These are phyloP conservation scores for Colletotrichum higginsianum DNA, from an alignment of 2,329 filamentous ascomycete species.

Conservation along the genomic window DNA sequence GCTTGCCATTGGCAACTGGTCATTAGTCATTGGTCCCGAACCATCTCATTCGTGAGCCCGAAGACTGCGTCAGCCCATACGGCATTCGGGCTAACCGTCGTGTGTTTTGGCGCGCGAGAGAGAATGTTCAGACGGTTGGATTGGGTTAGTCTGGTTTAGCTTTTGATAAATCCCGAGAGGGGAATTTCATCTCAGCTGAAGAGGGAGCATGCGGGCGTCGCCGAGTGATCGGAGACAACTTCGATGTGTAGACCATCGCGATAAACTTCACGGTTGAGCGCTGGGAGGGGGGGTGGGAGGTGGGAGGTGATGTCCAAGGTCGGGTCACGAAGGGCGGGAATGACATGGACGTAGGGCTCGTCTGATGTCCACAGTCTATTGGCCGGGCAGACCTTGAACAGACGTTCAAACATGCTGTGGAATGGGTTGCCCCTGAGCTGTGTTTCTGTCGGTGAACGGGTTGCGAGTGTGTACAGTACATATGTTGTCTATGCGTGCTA, in stretches of 20 bases:
- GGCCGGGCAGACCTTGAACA: not conserved
- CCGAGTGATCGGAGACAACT: slow-evolving; percentile 10
- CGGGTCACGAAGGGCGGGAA: not conserved
- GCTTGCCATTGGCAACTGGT: not conserved
- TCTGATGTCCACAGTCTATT: not conserved
- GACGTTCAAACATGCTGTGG: slow-evolving; percentile 1
- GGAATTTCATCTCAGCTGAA: slow-evolving; percentile 19
- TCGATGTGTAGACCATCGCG: not conserved
- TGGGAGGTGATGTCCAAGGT: not conserved
- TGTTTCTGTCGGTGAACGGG: not conserved
- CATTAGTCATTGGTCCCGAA: not conserved
- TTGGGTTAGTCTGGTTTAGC: not conserved
- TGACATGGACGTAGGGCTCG: not conserved
- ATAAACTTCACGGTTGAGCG: not conserved
- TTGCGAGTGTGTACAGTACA: not conserved
- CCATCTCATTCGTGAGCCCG: slow-evolving; percentile 9
- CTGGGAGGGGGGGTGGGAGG: too few relatives aligned
- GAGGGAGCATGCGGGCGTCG: not conserved
- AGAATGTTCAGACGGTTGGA: not conserved
- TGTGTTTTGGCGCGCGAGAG: not conserved
- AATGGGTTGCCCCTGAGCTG: slow-evolving; percentile 22
- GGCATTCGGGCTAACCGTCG: slow-evolving; percentile 5
- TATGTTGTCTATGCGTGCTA: not conserved
- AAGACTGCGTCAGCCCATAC: slow-evolving; percentile 3
- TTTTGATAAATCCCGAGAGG: not conserved